phyloP scores from a whole-genome alignment of 805 yeast genomes.

The Wickerhamiella australiensis region DNA sequence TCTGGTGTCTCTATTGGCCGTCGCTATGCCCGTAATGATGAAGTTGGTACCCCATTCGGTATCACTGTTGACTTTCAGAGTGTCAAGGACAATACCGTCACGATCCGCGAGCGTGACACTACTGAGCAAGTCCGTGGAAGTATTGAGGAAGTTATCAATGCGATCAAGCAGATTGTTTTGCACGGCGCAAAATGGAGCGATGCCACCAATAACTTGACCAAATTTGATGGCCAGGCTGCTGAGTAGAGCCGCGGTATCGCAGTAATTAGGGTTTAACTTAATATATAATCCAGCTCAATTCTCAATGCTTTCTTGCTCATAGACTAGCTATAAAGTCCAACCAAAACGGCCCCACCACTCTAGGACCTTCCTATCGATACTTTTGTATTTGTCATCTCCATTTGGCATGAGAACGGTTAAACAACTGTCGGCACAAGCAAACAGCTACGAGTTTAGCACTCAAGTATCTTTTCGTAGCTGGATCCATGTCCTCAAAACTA shows the following conservation, averaged over 20 bases:
- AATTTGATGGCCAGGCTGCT: conserved; percentile 60
- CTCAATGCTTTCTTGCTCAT: background rate
- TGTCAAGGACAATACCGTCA: conserved; percentile 72
- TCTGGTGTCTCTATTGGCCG: conserved; percentile 96
- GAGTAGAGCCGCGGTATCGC: conserved; percentile 18
- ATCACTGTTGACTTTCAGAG: conserved; percentile 94
- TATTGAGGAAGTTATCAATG: conserved; percentile 51
- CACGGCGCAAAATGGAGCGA: conserved; percentile 70
- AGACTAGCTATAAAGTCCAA: background rate
- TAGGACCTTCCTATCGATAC: too few relatives aligned
- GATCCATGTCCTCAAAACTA: conserved; percentile 41
- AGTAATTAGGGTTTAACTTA: too few relatives aligned
- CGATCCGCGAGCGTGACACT: conserved; percentile 94
- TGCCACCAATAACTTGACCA: conserved; percentile 60
- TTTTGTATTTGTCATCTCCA: background rate
- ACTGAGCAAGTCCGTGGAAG: conserved; percentile 95
- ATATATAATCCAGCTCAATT: too few relatives aligned
- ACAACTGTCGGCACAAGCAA: conserved; percentile 38
- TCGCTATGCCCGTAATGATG: conserved; percentile 96
- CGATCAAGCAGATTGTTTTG: conserved; percentile 66
- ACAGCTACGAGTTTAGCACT: conserved; percentile 41
- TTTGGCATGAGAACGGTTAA: conserved; percentile 18
- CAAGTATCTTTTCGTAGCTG: conserved; percentile 42
- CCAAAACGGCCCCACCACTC: too few relatives aligned
- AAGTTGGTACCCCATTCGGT: conserved; percentile 97